These are phyloP conservation scores for Sphaerulina musiva DNA, from an alignment of 2,329 filamentous ascomycete species.

Conservation along the genomic window DNA sequence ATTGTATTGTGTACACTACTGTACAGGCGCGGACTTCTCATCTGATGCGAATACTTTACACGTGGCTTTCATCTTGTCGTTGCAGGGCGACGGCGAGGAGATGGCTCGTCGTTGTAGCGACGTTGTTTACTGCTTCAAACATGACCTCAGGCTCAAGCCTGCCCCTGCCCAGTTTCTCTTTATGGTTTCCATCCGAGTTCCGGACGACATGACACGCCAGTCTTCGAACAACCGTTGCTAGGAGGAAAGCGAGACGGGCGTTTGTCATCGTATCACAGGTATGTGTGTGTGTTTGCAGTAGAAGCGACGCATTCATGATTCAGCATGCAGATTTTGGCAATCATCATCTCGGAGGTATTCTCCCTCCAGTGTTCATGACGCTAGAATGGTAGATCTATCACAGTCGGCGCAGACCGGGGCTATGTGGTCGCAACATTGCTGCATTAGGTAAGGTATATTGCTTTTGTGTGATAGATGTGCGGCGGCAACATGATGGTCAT, in stretches of 20 bases:
- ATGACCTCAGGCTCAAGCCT: not conserved
- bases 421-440: slow-evolving; percentile 1
- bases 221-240: not conserved
- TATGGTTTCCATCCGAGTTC: not conserved
- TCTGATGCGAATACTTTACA: not conserved
- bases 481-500: not conserved
- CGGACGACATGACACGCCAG: not conserved
- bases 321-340: not conserved
- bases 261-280: not conserved
- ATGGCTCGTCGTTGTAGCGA: not conserved
- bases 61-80: slow-evolving; percentile 5
- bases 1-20: not conserved
- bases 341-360: slow-evolving; percentile 3
- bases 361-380: not conserved
- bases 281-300: not conserved
- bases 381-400: slow-evolving; percentile 3
- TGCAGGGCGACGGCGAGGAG: slow-evolving; percentile 8
- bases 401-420: slow-evolving; percentile 1
- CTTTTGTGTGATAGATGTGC: not conserved
- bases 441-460: not conserved
- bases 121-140: not conserved
- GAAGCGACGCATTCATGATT: not conserved
- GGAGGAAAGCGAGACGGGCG: not conserved
- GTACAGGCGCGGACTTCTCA: not conserved
- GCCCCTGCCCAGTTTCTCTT: not conserved